Percentiles rank a stretch among this genome's conserved stretches.
phyloP scores from a whole-genome alignment of 352 stramenopile species.

The Pythium phragmitis region DNA sequence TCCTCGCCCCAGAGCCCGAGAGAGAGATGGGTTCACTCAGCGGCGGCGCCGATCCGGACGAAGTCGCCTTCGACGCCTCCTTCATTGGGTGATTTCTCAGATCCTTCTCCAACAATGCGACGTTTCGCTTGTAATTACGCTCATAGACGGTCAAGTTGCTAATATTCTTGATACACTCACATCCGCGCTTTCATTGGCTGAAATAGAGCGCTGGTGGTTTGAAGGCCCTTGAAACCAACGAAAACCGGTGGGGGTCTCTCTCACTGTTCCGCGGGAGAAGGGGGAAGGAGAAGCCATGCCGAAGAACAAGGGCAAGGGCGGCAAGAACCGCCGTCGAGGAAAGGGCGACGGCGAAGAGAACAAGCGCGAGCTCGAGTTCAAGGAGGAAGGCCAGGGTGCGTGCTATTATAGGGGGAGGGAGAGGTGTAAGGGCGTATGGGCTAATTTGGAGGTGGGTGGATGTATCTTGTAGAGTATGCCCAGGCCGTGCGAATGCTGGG shows the following conservation, averaged over 20 bases:
- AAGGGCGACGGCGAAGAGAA: constrained; percentile 99
- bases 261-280: background rate
- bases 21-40: constrained; percentile 21
- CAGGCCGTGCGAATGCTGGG: constrained; percentile 99
- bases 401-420: constrained; percentile 29
- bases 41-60: background rate
- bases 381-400: constrained; percentile 97
- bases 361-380: constrained; percentile 99
- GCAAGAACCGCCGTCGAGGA: constrained; percentile 97
- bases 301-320: constrained; percentile 96
- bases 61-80: background rate
- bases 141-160: background rate
- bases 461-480: constrained; percentile 89
- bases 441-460: background rate
- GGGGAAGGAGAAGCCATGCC: constrained; percentile 38
- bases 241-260: constrained; percentile 13
- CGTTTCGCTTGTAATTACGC: constrained; percentile 8
- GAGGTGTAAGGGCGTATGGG: background rate
- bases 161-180: constrained; percentile 2
- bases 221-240: constrained; percentile 29
- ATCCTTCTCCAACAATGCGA: background rate
- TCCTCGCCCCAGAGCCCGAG: constrained; percentile 22
- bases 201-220: constrained; percentile 13
- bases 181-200: constrained; percentile 18
- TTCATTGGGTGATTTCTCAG: background rate